Evolutionary conservation across 495 filamentous ascomycete genomes (phyloP).

Genomic region (Aspergillus nanangensis): DNA sequence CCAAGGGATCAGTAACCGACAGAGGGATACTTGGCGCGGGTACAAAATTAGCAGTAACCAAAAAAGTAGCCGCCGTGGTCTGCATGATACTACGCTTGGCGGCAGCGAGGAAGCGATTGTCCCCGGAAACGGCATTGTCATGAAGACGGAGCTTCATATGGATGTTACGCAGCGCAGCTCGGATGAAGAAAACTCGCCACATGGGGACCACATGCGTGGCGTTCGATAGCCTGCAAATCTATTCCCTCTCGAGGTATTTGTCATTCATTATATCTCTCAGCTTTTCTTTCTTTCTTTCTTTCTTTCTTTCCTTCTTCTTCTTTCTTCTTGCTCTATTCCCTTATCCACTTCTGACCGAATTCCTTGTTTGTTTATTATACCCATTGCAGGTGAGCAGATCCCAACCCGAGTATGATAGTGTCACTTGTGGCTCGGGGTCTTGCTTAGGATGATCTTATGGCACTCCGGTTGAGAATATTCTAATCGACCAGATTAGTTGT

Average conservation of each 20-base stretch:
- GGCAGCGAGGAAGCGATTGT: conserved; percentile 1
- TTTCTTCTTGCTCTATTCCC: too few relatives aligned
- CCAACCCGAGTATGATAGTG: too few relatives aligned
- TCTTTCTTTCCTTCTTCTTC: not conserved
- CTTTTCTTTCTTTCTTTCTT: not conserved
- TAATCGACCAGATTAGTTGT: too few relatives aligned
- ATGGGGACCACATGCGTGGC: too few relatives aligned
- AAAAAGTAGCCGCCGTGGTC: not conserved
- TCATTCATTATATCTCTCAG: not conserved
- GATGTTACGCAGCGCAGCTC: not conserved
- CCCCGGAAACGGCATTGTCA: not conserved
- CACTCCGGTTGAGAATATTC: too few relatives aligned
- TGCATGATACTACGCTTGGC: not conserved
- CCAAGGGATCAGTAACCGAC: not conserved
- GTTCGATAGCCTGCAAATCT: not conserved
- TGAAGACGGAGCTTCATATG: conserved; percentile 1
- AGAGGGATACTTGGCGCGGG: not conserved
- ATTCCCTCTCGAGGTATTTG: not conserved
- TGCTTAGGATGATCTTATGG: too few relatives aligned
- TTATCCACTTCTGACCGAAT: too few relatives aligned
- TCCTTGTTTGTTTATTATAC: too few relatives aligned
- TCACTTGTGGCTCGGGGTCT: too few relatives aligned
- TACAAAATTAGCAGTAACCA: not conserved
- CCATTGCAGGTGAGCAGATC: too few relatives aligned
- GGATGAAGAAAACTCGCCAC: not conserved